These are phyloP conservation scores for Saccharomycopsis oosterbeekiorum DNA, from an alignment of 805 yeast genomes.

Conservation along the genomic window DNA sequence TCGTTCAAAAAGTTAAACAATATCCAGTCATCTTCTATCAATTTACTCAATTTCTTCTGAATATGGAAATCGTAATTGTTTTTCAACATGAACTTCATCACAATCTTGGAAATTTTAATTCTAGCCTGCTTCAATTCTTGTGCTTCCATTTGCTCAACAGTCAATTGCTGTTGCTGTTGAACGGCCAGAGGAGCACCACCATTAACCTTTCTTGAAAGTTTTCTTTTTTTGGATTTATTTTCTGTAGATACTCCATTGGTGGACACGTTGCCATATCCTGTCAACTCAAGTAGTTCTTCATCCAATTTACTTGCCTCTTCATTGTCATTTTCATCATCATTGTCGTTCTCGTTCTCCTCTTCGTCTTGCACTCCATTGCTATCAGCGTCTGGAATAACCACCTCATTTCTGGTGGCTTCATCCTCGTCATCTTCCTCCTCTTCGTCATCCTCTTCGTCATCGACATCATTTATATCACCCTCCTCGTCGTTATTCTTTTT, in stretches of 20 bases:
- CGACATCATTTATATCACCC: background rate
- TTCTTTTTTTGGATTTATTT: background rate
- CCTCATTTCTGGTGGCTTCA: background rate
- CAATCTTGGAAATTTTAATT: slow-evolving; percentile 2
- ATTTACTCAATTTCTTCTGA: slow-evolving; percentile 5
- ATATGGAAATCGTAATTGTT: slow-evolving; percentile 1
- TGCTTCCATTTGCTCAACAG: background rate
- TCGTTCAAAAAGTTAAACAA: slow-evolving; percentile 10
- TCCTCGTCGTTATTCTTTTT: background rate
- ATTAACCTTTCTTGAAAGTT: background rate
- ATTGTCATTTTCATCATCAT: background rate
- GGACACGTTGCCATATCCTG: slow-evolving; percentile 7
- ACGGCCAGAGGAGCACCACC: background rate
- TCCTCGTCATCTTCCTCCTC: slow-evolving; percentile 9
- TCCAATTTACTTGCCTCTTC: slow-evolving; percentile 13
- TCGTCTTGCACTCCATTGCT: background rate
- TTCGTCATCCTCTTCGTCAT: slow-evolving; percentile 2
- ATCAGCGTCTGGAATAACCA: background rate
- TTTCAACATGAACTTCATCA: slow-evolving; percentile 12
- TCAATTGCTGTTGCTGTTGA: background rate
- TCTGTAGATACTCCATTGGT: background rate
- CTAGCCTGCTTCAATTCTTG: background rate
- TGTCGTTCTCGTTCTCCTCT: background rate
- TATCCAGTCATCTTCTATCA: slow-evolving; percentile 8
- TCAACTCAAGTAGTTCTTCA: slow-evolving; percentile 13